These are phyloP conservation scores for Poa annua DNA, from an alignment of 176 grass and related monocot species.

Conservation along the genomic window DNA sequence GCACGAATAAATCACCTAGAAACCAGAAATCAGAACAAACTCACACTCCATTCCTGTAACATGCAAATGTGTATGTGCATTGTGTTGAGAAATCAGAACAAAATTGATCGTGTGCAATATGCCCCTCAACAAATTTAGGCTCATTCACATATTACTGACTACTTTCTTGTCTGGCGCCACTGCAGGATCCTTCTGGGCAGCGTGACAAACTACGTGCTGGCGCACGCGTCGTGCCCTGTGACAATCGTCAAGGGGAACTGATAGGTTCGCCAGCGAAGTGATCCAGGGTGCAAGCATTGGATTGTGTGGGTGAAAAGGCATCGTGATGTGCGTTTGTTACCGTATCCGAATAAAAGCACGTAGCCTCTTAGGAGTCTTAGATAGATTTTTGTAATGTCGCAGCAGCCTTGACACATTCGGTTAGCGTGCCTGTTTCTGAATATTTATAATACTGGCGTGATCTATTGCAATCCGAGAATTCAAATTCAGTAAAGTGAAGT, in stretches of 20 bases:
- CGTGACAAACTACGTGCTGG: constrained; percentile 82
- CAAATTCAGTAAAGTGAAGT: not conserved
- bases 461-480: not conserved
- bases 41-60: not conserved
- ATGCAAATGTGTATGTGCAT: not conserved
- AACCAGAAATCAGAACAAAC: not conserved
- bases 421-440: not conserved
- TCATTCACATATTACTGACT: not conserved
- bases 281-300: not conserved
- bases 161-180: not conserved
- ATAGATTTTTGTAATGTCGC: not conserved
- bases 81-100: not conserved
- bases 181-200: constrained; percentile 86
- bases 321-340: not conserved
- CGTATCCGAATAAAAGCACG: constrained; percentile 30
- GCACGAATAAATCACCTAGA: not conserved
- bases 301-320: not conserved
- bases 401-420: not conserved
- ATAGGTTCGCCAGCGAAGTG: not conserved
- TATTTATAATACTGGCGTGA: not conserved
- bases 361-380: not conserved
- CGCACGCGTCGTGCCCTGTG: constrained; percentile 78
- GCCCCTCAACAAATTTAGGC: not conserved
- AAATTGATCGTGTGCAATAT: not conserved
- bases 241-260: constrained; percentile 71